Conservation (phyloP, 1,139 yeast genomes). For the Pichia sp. region DNA sequence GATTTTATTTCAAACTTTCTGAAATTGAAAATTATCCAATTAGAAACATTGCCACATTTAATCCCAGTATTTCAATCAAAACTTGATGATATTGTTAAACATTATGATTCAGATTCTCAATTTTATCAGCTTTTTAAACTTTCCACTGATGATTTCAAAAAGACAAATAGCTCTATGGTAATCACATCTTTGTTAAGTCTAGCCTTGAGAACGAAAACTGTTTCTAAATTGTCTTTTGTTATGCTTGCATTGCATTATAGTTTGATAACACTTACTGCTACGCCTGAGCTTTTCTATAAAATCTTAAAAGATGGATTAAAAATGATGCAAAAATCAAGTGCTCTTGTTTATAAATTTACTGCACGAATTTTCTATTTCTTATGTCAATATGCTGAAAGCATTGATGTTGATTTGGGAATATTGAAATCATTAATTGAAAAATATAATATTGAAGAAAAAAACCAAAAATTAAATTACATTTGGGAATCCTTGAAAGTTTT, state of each 20-base stretch:
- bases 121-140: background rate
- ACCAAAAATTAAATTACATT: background rate
- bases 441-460: background rate
- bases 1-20: background rate
- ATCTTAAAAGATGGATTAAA: slow-evolving; percentile 12
- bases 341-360: slow-evolving; percentile 12
- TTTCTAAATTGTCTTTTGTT: slow-evolving; percentile 10
- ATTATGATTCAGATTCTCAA: background rate
- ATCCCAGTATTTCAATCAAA: background rate
- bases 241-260: slow-evolving; percentile 13
- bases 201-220: slow-evolving; percentile 13
- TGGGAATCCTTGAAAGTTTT: background rate
- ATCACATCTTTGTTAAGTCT: slow-evolving; percentile 9
- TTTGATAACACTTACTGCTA: slow-evolving; percentile 1
- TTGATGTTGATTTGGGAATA: background rate
- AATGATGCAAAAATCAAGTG: slow-evolving; percentile 13
- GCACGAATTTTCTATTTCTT: slow-evolving; percentile 6
- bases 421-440: background rate
- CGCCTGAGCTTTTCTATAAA: slow-evolving; percentile 5
- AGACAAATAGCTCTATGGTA: background rate
- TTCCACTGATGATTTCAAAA: background rate
- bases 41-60: background rate
- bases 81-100: background rate
- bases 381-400: background rate
- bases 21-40: background rate